Percentiles rank a stretch among this genome's conserved stretches.
phyloP scores from a whole-genome alignment of 768 basidiomycete species.

The Hemileccinum impolitum region DNA sequence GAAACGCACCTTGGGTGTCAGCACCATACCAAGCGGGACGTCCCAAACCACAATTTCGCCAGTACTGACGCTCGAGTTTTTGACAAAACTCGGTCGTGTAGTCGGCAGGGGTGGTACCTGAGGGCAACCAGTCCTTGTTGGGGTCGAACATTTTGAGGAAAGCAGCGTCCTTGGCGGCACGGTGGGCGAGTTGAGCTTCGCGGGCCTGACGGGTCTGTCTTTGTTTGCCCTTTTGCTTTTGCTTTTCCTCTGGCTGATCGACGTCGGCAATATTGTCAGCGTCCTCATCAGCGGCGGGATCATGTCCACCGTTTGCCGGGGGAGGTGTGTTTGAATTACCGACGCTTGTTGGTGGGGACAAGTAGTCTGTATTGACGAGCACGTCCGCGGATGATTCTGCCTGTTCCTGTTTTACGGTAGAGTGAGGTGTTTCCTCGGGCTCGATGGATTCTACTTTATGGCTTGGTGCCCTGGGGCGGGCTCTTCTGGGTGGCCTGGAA shows the following conservation, averaged over 20 bases:
- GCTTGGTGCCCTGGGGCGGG: constrained; percentile 41
- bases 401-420: constrained; percentile 47
- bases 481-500: constrained; percentile 36
- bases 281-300: constrained; percentile 9
- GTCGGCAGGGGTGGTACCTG: constrained; percentile 65
- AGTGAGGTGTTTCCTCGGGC: constrained; percentile 33
- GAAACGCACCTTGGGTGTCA: constrained; percentile 76
- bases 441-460: constrained; percentile 42
- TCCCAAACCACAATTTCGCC: constrained; percentile 87
- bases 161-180: constrained; percentile 39
- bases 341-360: constrained; percentile 31
- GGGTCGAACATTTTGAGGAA: constrained; percentile 78
- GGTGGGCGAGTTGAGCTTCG: constrained; percentile 49
- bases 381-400: constrained; percentile 9
- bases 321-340: constrained; percentile 7
- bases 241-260: constrained; percentile 33
- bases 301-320: constrained; percentile 7
- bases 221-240: constrained; percentile 43
- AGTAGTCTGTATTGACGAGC: constrained; percentile 9
- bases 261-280: constrained; percentile 8
- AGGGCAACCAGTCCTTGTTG: constrained; percentile 74
- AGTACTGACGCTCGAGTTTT: constrained; percentile 84
- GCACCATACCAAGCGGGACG: constrained; percentile 98
- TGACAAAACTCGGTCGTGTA: constrained; percentile 88
- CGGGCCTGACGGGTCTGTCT: constrained; percentile 38